phyloP scores from a whole-genome alignment of 1,139 yeast genomes.

The Debaryomyces sp. region DNA sequence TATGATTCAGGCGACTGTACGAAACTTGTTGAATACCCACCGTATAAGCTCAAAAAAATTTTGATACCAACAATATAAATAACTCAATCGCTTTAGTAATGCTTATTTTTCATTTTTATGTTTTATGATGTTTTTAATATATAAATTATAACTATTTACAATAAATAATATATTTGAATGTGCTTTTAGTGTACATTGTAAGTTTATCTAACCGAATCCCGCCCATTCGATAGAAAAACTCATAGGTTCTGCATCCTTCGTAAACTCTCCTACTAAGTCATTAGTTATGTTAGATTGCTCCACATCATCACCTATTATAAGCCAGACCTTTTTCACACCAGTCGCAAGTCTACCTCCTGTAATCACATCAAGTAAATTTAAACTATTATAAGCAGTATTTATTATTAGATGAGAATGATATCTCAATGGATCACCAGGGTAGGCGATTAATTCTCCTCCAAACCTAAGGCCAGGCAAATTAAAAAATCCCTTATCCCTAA shows the following conservation, averaged over 20 bases:
- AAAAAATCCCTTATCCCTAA: constrained; percentile 53
- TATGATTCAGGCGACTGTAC: neutral
- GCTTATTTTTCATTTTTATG: neutral
- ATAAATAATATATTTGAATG: neutral
- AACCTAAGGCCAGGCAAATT: constrained; percentile 86
- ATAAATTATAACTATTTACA: neutral
- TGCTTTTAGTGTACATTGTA: too few relatives aligned
- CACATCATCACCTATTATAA: constrained; percentile 50
- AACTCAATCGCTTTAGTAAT: neutral
- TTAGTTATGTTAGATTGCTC: constrained; percentile 4
- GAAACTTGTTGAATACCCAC: neutral
- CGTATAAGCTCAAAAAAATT: neutral
- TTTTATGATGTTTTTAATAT: constrained; percentile 1
- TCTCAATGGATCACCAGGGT: constrained; percentile 92
- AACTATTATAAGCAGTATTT: constrained; percentile 47
- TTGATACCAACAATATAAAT: neutral
- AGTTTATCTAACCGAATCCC: constrained; percentile 59
- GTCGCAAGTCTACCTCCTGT: constrained; percentile 92
- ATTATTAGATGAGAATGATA: constrained; percentile 88
- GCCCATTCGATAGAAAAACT: constrained; percentile 80
- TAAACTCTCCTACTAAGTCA: constrained; percentile 8
- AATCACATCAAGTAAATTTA: constrained; percentile 58
- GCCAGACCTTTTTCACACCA: constrained; percentile 86
- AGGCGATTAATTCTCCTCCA: constrained; percentile 87
- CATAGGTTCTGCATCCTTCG: neutral